Evolutionary conservation across 768 basidiomycete genomes (phyloP), one percentile per base, ranked within the genome.

Genomic region (Calvatia gigantea): DNA sequence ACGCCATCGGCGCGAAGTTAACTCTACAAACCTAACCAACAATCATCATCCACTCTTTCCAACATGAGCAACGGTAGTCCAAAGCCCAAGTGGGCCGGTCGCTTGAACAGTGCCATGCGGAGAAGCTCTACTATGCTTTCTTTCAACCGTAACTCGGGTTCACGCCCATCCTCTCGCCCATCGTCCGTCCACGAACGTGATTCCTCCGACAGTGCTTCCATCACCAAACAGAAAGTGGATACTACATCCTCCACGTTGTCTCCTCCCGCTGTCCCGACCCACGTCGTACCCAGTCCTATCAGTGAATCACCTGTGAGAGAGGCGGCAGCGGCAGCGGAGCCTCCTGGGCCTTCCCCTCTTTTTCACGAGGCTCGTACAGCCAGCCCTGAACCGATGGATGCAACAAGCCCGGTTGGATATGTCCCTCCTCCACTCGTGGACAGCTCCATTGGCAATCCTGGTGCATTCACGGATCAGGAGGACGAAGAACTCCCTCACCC

Each of bases 281-380:
- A 63, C 11, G 43, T 63, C 25, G 38, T 49, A 33, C 84, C 85
- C 9, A 85, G 83, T 58, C 86, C 88, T 2, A 87, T 90, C 56
- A 75, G 81, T 1, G 88, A 90, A 64, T 87, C 85, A 2, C 86
- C 87, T 27, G 77, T 76, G 6, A 77, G 84, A 23, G 84, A 85
- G 61, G 78, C 74, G 7, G 80, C 75, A 12, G 77, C 72, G 2
- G 58, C 71, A 28, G n/a, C n/a, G n/a, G 60, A 59, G 31, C 67
- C 68, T 12, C 63, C 70, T 7, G 76, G 69, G 0, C 73, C 73
- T 27, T 80, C 83, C 21, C 79, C 80, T 23, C 71, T 80, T 27
- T 65, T 69, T 32, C 72, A 70, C 12, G 59, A 65, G 37, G 62
- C 69, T 32, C 61, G 60, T 12, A 59, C 64, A 3, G 60, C 60